Percentiles rank a stretch among this genome's conserved stretches.
phyloP scores from a whole-genome alignment of 2,329 filamentous ascomycete genomes.

The Byssothecium circinans region DNA sequence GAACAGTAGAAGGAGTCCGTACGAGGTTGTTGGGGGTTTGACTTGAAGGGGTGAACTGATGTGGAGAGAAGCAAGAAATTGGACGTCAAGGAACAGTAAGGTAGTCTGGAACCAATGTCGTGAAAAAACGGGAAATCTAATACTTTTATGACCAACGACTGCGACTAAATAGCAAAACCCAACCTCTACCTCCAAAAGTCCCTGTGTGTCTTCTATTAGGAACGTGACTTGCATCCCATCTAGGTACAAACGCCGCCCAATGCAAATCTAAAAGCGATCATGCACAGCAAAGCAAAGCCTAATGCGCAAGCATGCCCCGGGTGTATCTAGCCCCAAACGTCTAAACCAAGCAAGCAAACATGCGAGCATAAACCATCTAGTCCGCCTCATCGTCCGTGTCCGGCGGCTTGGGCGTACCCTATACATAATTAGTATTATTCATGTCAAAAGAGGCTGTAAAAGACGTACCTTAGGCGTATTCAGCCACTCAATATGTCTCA shows the following conservation, averaged over 20 bases:
- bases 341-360: not conserved
- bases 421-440: constrained; percentile 22
- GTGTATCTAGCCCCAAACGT: not conserved
- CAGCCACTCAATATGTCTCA: constrained; percentile 79
- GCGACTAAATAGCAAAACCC: too few relatives aligned
- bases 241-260: constrained; percentile 19
- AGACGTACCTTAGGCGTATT: constrained; percentile 64
- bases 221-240: not conserved
- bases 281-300: not conserved
- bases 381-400: constrained; percentile 44
- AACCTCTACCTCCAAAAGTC: too few relatives aligned
- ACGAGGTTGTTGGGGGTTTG: too few relatives aligned
- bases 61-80: too few relatives aligned
- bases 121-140: too few relatives aligned
- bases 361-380: not conserved
- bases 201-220: too few relatives aligned
- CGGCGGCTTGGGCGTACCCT: constrained; percentile 45
- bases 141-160: too few relatives aligned
- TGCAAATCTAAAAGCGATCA: constrained; percentile 13
- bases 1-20: not conserved
- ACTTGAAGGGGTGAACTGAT: too few relatives aligned
- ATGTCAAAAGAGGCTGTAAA: not conserved
- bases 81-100: too few relatives aligned
- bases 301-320: not conserved
- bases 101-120: too few relatives aligned